Evolutionary conservation across 2,329 filamentous ascomycete genomes (phyloP).

Genomic region (Arthrobotrys iridis): DNA sequence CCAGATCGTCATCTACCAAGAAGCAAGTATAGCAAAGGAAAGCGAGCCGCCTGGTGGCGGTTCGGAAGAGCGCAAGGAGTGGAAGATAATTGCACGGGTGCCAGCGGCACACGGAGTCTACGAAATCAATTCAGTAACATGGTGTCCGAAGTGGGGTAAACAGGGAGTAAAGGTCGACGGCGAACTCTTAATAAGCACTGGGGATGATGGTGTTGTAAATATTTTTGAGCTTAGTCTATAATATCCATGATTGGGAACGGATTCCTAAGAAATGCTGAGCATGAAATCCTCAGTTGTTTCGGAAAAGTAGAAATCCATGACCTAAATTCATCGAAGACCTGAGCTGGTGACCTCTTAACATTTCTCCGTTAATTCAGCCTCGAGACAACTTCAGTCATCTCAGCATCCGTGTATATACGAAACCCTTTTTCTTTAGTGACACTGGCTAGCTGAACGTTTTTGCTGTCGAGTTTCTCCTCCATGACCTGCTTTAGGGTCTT

Average conservation of each 20-base stretch:
- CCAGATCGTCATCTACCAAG: constrained; percentile 79
- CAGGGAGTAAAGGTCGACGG: constrained; percentile 68
- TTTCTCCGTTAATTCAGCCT: constrained; percentile 66
- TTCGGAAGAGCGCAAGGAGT: constrained; percentile 63
- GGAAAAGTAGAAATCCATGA: neutral
- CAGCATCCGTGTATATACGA: constrained; percentile 96
- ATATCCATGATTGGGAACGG: neutral
- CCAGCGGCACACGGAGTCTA: constrained; percentile 87
- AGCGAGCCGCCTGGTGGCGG: constrained; percentile 56
- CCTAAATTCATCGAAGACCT: neutral
- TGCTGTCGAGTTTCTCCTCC: constrained; percentile 99
- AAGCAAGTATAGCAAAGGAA: constrained; percentile 61
- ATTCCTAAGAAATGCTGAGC: neutral
- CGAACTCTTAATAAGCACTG: constrained; percentile 88
- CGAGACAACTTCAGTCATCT: constrained; percentile 93
- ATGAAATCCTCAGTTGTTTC: neutral
- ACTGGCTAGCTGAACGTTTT: constrained; percentile 98
- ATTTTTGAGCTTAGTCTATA: constrained; percentile 73
- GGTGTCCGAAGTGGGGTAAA: constrained; percentile 81
- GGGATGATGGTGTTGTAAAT: constrained; percentile 87
- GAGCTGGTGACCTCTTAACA: neutral
- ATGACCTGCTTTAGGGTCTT: constrained; percentile 99
- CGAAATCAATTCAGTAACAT: constrained; percentile 90
- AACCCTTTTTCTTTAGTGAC: constrained; percentile 98
- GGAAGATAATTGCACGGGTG: constrained; percentile 76